Evolutionary conservation across 768 basidiomycete genomes (phyloP).

Genomic region (Amanita jacksonii): DNA sequence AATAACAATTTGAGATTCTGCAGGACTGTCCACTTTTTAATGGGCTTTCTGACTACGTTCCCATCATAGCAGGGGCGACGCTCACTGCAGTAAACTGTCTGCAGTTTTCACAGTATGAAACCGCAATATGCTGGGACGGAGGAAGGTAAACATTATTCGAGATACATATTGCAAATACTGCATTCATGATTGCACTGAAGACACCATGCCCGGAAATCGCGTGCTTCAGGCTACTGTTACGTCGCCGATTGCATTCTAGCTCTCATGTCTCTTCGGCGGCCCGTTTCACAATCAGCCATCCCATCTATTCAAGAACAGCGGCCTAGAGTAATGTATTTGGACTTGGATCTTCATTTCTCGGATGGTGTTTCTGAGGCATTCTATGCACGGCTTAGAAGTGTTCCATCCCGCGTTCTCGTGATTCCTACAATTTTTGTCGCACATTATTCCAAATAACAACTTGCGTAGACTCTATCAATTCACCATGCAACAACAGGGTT

Average conservation of each 20-base stretch:
- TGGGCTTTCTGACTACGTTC: conserved; percentile 59
- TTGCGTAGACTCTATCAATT: conserved; percentile 64
- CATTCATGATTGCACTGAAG: conserved; percentile 24
- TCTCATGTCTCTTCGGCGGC: conserved; percentile 57
- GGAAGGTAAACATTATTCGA: conserved; percentile 49
- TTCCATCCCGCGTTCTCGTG: conserved; percentile 39
- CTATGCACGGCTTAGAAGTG: conserved; percentile 27
- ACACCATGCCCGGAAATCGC: conserved; percentile 75
- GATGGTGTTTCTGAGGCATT: conserved; percentile 84
- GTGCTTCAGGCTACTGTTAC: conserved; percentile 89
- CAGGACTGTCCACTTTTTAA: conserved; percentile 81
- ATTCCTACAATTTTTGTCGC: conserved; percentile 5
- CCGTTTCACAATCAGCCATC: conserved; percentile 9
- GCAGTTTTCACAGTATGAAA: conserved; percentile 35
- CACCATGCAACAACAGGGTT: conserved; percentile 81
- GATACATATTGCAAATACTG: too few relatives aligned
- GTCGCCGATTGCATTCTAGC: conserved; percentile 84
- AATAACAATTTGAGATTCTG: not conserved
- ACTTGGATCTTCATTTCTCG: conserved; percentile 87
- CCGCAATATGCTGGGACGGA: conserved; percentile 87
- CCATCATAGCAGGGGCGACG: conserved; percentile 66
- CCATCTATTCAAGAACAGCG: conserved; percentile 19
- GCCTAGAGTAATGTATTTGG: conserved; percentile 79
- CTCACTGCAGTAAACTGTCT: conserved; percentile 64
- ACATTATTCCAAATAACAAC: not conserved